phyloP scores from a whole-genome alignment of 129 eudicot species.

The Arctium lappa region DNA sequence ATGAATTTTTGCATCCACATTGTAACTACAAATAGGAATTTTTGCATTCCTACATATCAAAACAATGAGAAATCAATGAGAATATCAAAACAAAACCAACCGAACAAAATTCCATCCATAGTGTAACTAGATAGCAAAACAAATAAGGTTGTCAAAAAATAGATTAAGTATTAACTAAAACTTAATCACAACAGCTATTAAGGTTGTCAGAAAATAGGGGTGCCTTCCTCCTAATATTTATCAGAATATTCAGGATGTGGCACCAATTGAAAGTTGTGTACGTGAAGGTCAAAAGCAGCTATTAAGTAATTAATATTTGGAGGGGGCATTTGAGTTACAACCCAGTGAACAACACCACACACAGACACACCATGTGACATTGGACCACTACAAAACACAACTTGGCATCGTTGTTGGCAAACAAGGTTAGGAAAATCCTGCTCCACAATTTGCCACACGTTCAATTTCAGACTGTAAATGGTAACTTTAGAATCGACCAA shows the following conservation, averaged over 20 bases:
- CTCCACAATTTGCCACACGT: constrained; percentile 11
- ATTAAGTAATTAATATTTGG: neutral
- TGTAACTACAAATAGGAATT: too few relatives aligned
- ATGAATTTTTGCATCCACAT: too few relatives aligned
- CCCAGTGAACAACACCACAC: constrained; percentile 13
- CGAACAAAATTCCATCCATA: too few relatives aligned
- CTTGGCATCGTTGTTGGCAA: neutral
- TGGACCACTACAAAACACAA: neutral
- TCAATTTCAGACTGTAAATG: constrained; percentile 22
- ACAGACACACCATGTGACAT: constrained; percentile 4
- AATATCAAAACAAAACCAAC: too few relatives aligned
- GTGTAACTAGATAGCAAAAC: too few relatives aligned
- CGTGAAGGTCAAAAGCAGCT: constrained; percentile 18
- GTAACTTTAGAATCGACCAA: neutral
- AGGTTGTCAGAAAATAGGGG: too few relatives aligned
- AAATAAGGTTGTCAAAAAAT: too few relatives aligned
- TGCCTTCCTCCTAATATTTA: neutral
- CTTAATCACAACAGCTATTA: too few relatives aligned
- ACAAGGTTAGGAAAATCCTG: constrained; percentile 9
- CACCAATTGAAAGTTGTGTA: neutral
- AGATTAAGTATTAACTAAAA: too few relatives aligned
- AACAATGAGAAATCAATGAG: too few relatives aligned
- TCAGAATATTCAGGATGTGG: constrained; percentile 12
- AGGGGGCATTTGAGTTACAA: constrained; percentile 10
- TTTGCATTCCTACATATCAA: too few relatives aligned